Conservation (phyloP, 345 rosid genomes). For the Adansonia digitata region DNA sequence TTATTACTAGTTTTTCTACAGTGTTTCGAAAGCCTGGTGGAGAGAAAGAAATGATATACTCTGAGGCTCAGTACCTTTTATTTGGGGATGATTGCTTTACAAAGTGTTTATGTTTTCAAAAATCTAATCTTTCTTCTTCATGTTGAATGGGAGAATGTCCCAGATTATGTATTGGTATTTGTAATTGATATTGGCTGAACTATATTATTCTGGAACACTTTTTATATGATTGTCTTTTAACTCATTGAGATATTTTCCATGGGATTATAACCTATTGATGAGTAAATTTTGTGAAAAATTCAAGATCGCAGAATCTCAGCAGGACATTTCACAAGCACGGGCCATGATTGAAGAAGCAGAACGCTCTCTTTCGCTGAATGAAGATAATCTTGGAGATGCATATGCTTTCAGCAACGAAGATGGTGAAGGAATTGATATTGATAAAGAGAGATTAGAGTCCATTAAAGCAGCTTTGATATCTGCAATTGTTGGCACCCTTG, state of each 20-base stretch:
- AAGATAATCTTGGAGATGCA: slow-evolving; percentile 6
- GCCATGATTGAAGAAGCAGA: slow-evolving; percentile 78
- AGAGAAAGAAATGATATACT: not conserved
- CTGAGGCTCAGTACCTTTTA: not conserved
- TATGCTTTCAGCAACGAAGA: not conserved
- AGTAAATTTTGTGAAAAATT: slow-evolving; percentile 4
- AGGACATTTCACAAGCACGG: slow-evolving; percentile 66
- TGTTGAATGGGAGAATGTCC: not conserved
- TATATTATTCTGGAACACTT: not conserved
- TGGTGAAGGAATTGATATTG: slow-evolving; percentile 31
- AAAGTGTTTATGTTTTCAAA: not conserved
- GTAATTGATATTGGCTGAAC: not conserved
- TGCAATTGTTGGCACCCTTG: slow-evolving; percentile 69
- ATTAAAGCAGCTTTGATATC: slow-evolving; percentile 65
- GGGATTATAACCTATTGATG: not conserved
- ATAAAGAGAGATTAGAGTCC: slow-evolving; percentile 75
- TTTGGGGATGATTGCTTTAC: not conserved
- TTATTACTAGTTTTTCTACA: not conserved
- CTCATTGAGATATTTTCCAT: not conserved
- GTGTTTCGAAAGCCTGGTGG: not conserved
- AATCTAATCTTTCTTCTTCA: not conserved
- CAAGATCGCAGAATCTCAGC: slow-evolving; percentile 78
- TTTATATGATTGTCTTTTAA: not conserved
- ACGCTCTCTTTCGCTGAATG: slow-evolving; percentile 34
- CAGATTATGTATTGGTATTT: not conserved